Percentiles rank a stretch among this genome's conserved stretches.
Evolutionary conservation across 768 basidiomycete genomes (phyloP).

Genomic region (Hemileccinum rubropunctum): DNA sequence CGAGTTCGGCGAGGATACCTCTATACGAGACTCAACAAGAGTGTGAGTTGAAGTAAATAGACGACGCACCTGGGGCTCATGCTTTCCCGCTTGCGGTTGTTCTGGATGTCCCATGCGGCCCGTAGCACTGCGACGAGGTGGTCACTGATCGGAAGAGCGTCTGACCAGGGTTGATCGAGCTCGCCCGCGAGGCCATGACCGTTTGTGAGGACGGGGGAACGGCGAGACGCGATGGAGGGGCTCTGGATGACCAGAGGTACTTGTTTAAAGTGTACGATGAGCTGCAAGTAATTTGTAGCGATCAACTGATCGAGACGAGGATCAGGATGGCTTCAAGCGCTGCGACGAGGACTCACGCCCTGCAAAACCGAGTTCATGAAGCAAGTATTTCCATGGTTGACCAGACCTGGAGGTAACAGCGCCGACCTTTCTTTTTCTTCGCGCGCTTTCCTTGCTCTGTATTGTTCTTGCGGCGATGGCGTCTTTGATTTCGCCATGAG

Average conservation of each 20-base stretch:
- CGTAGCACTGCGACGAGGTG: slow-evolving; percentile 59
- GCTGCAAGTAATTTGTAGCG: slow-evolving; percentile 59
- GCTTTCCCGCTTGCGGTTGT: slow-evolving; percentile 44
- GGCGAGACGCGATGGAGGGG: slow-evolving; percentile 40
- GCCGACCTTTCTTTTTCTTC: slow-evolving; percentile 63
- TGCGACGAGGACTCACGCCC: slow-evolving; percentile 51
- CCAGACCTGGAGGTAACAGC: slow-evolving; percentile 66
- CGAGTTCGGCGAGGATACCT: slow-evolving; percentile 61
- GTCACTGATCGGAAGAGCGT: slow-evolving; percentile 70
- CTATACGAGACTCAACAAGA: slow-evolving; percentile 32
- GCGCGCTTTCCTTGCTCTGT: slow-evolving; percentile 52
- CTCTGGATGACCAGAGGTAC: slow-evolving; percentile 42
- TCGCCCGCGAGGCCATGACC: slow-evolving; percentile 52
- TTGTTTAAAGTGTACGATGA: slow-evolving; percentile 54
- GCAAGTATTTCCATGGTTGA: slow-evolving; percentile 88
- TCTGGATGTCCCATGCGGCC: slow-evolving; percentile 64
- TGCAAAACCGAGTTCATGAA: slow-evolving; percentile 97
- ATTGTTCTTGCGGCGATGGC: slow-evolving; percentile 61
- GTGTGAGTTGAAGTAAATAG: background rate
- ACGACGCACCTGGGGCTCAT: slow-evolving; percentile 66
- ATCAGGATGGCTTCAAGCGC: background rate
- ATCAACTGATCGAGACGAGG: slow-evolving; percentile 46
- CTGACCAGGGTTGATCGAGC: slow-evolving; percentile 51
- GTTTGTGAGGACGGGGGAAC: slow-evolving; percentile 63
- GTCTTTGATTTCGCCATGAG: slow-evolving; percentile 52